Percentiles rank a stretch among this genome's conserved stretches.
Conservation (phyloP, 768 basidiomycete genomes). For the Coprinopsis marcescibilis region DNA sequence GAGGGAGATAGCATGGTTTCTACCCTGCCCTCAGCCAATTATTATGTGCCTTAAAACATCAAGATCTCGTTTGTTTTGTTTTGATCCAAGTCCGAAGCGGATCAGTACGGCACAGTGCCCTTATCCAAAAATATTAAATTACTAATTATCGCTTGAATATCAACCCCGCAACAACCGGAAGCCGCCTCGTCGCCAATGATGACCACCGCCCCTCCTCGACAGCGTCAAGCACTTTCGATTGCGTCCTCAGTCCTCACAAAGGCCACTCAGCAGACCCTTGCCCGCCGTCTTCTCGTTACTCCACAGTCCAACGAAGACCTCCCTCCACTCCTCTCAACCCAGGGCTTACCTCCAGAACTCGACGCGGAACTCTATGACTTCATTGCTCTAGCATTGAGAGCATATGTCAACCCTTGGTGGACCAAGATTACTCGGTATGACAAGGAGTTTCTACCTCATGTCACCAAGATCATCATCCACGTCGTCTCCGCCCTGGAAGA, state of each 20-base stretch:
- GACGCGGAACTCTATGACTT: constrained; percentile 71
- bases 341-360: constrained; percentile 46
- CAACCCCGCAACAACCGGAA: too few relatives aligned
- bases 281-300: constrained; percentile 63
- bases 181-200: constrained; percentile 4
- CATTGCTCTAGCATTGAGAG: constrained; percentile 72
- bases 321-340: constrained; percentile 47
- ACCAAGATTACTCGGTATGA: constrained; percentile 76
- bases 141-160: too few relatives aligned
- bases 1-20: too few relatives aligned
- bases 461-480: constrained; percentile 50
- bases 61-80: too few relatives aligned
- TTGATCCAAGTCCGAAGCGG: too few relatives aligned
- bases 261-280: constrained; percentile 32
- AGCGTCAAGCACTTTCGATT: constrained; percentile 18
- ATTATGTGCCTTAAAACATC: too few relatives aligned
- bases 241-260: constrained; percentile 16
- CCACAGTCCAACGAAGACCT: constrained; percentile 33
- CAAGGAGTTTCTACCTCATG: constrained; percentile 73
- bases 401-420: constrained; percentile 84
- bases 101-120: too few relatives aligned
- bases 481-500: constrained; percentile 58
- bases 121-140: too few relatives aligned
- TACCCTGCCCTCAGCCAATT: too few relatives aligned
- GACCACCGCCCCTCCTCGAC: constrained; percentile 26